Evolutionary conservation across 2,329 filamentous ascomycete species (phyloP).

Genomic region (Colletotrichum tabaci): DNA sequence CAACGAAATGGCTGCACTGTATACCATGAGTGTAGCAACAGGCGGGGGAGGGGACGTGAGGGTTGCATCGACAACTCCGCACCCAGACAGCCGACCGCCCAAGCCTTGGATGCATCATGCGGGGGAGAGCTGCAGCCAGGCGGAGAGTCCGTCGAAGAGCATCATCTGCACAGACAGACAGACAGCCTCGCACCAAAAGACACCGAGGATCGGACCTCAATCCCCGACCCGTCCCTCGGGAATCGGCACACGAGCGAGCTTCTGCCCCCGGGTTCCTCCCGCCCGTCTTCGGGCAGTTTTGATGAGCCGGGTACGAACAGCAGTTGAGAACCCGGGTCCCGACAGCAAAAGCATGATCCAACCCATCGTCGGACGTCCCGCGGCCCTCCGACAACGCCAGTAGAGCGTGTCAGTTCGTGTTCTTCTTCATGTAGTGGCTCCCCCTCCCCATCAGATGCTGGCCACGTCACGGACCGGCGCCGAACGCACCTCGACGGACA

Average conservation of each 20-base stretch:
- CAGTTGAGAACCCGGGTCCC: background rate
- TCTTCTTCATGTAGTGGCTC: background rate
- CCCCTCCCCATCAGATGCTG: background rate
- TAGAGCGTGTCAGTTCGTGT: background rate
- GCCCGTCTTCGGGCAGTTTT: background rate
- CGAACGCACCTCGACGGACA: background rate
- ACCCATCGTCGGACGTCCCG: background rate
- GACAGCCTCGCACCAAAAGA: conserved; percentile 8
- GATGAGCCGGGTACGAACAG: background rate
- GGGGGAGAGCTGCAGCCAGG: background rate
- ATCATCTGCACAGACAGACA: background rate
- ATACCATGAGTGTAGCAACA: conserved; percentile 3
- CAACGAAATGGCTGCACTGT: too few relatives aligned
- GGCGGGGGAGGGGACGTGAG: background rate
- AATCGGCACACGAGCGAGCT: background rate
- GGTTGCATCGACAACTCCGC: background rate
- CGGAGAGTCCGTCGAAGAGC: conserved; percentile 14
- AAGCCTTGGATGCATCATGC: conserved; percentile 11
- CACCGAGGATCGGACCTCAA: conserved; percentile 31
- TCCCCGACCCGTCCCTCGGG: conserved; percentile 14
- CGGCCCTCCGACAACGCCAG: background rate
- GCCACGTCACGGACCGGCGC: background rate
- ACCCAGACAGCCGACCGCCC: background rate
- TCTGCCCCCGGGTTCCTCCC: conserved; percentile 10
- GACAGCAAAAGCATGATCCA: background rate